A percentile compares a stretch with the other conserved stretches of the same genome.
Conservation (phyloP, 495 filamentous ascomycete species). For the Podospora fimiseda region DNA sequence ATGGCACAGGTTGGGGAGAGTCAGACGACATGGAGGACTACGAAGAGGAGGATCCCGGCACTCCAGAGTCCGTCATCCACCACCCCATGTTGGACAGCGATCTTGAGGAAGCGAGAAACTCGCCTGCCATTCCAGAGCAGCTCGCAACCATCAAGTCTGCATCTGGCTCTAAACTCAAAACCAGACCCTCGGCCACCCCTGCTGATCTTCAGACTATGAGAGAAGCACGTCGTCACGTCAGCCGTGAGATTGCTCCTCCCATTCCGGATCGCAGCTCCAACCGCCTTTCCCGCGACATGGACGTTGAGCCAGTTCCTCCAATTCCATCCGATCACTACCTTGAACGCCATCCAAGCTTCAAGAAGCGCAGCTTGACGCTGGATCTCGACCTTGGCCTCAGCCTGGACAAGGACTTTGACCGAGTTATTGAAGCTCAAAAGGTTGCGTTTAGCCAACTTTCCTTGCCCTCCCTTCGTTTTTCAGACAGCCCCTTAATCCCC, state of each 20-base stretch:
- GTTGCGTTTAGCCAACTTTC: conserved; percentile 59
- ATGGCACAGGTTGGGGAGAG: conserved; percentile 50
- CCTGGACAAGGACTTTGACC: conserved; percentile 86
- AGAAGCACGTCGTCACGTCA: conserved; percentile 76
- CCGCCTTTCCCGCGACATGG: conserved; percentile 42
- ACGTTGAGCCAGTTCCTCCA: conserved; percentile 21
- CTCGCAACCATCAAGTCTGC: conserved; percentile 83
- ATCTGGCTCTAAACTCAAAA: conserved; percentile 81
- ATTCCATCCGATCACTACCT: conserved; percentile 33
- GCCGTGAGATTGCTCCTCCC: conserved; percentile 57
- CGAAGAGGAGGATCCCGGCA: conserved; percentile 58
- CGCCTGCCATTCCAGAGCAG: conserved; percentile 67
- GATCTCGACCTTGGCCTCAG: conserved; percentile 80
- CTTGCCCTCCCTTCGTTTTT: conserved; percentile 24
- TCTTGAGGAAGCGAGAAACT: conserved; percentile 40
- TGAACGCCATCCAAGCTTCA: conserved; percentile 49
- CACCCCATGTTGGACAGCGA: conserved; percentile 54
- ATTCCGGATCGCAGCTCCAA: conserved; percentile 55
- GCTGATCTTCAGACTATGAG: conserved; percentile 84
- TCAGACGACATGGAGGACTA: conserved; percentile 44
- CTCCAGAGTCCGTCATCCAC: conserved; percentile 91
- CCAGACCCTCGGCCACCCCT: conserved; percentile 78
- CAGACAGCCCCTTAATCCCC: conserved; percentile 15
- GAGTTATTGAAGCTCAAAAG: conserved; percentile 97
- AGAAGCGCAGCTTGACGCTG: conserved; percentile 54